A percentile compares a stretch with the other conserved stretches of the same genome.
Conservation (phyloP, 345 rosid species). For the Arabis alpina region DNA sequence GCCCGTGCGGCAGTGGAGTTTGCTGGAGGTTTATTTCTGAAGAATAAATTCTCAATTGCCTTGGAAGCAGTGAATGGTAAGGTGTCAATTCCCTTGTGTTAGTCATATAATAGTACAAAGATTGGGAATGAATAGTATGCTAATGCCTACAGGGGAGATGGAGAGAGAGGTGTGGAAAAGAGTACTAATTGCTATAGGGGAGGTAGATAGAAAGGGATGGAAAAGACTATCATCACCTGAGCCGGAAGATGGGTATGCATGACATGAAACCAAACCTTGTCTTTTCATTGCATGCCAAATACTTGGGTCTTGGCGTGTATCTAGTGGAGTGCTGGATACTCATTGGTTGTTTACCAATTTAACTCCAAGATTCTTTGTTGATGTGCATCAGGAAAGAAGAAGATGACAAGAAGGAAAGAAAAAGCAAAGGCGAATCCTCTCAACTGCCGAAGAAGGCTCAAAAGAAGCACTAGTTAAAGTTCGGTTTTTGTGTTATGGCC, state of each 20-base stretch:
- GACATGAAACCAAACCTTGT: slow-evolving; percentile 14
- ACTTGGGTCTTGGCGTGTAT: slow-evolving; percentile 1
- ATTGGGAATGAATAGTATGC: slow-evolving; percentile 1
- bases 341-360: slow-evolving; percentile 6
- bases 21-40: slow-evolving; percentile 49
- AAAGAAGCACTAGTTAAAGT: neutral
- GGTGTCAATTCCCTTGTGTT: slow-evolving; percentile 7
- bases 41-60: slow-evolving; percentile 46
- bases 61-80: slow-evolving; percentile 60
- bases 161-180: slow-evolving; percentile 38
- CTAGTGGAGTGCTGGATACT: neutral
- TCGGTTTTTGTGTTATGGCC: neutral
- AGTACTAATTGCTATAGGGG: slow-evolving; percentile 29
- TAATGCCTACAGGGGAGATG: slow-evolving; percentile 36
- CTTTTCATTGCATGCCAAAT: neutral
- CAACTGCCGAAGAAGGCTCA: slow-evolving; percentile 18
- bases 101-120: slow-evolving; percentile 8
- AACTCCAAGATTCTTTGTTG: slow-evolving; percentile 14
- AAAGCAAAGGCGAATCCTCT: neutral
- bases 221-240: slow-evolving; percentile 32
- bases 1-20: slow-evolving; percentile 56
- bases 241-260: slow-evolving; percentile 23
- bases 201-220: slow-evolving; percentile 36
- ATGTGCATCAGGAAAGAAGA: slow-evolving; percentile 27
- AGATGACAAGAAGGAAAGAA: neutral